These are phyloP conservation scores for Craspedostauros australis DNA, from an alignment of 108 stramenopile species.

Conservation along the genomic window DNA sequence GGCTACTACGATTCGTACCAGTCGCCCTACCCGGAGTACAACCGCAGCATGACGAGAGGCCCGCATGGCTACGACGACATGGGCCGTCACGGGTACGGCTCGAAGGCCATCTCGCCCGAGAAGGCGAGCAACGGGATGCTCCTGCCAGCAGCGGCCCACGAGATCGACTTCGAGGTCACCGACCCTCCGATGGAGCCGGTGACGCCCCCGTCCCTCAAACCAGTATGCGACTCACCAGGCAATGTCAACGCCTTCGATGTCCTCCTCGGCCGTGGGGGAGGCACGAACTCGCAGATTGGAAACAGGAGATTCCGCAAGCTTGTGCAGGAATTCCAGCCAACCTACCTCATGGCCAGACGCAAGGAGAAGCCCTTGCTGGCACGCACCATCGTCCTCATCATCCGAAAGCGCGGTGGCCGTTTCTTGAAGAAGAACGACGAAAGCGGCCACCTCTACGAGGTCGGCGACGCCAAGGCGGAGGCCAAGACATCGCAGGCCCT, in stretches of 20 bases:
- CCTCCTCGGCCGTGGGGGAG: conserved; percentile 78
- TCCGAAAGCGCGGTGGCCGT: conserved; percentile 73
- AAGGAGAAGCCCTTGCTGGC: conserved; percentile 84
- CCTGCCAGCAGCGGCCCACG: conserved; percentile 59
- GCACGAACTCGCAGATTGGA: conserved; percentile 84
- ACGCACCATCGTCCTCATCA: conserved; percentile 74
- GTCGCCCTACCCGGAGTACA: conserved; percentile 22
- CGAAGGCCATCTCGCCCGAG: conserved; percentile 6
- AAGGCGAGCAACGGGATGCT: conserved; percentile 26
- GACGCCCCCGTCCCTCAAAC: conserved; percentile 33
- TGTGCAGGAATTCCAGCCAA: conserved; percentile 82
- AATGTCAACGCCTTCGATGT: conserved; percentile 72
- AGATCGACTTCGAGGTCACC: conserved; percentile 75
- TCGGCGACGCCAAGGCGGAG: conserved; percentile 84
- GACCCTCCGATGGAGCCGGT: conserved; percentile 66
- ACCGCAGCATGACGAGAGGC: conserved; percentile 1
- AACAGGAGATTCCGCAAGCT: conserved; percentile 79
- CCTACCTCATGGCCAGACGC: conserved; percentile 73
- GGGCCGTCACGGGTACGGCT: conserved; percentile 11
- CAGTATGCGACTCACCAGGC: conserved; percentile 47
- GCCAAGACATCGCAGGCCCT: conserved; percentile 86
- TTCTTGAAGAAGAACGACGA: conserved; percentile 78
- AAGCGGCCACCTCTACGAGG: conserved; percentile 69
- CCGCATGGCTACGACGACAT: conserved; percentile 12
- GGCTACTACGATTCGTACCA: conserved; percentile 35